A percentile compares a stretch with the other conserved stretches of the same genome.
phyloP scores from a whole-genome alignment of 257 asterid species.

The Leptodermis oblonga region DNA sequence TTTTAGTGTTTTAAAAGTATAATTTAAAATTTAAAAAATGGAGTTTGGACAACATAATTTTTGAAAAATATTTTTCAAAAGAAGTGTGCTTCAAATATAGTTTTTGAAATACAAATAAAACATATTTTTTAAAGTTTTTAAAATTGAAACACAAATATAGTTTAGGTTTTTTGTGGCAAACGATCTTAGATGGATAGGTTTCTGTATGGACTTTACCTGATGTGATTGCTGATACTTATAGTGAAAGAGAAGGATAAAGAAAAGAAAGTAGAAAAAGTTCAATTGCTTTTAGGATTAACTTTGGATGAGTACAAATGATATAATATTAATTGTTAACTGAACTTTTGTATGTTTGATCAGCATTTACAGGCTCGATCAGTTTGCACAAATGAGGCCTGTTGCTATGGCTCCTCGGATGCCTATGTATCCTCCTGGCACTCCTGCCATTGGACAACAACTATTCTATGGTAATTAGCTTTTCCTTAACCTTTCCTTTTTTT shows the following conservation, averaged over 20 bases:
- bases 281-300: background rate
- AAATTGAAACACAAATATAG: too few species aligned
- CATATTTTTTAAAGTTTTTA: too few species aligned
- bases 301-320: background rate
- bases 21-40: too few species aligned
- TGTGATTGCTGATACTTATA: background rate
- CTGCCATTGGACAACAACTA: conserved; percentile 75
- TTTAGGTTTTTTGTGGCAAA: background rate
- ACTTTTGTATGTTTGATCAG: background rate
- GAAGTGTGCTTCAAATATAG: too few species aligned
- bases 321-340: background rate
- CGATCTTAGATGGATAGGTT: background rate
- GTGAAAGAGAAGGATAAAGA: background rate
- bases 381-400: conserved; percentile 66
- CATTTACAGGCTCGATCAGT: conserved; percentile 62
- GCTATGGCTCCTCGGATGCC: conserved; percentile 81
- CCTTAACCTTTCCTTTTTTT: too few species aligned
- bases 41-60: too few species aligned
- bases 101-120: too few species aligned
- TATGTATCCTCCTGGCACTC: conserved; percentile 74
- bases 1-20: too few species aligned
- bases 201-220: background rate
- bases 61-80: too few species aligned
- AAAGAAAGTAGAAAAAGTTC: background rate
- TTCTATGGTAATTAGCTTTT: conserved; percentile 45